phyloP scores from a whole-genome alignment of 805 yeast species.

The Brettanomyces bruxellensis region DNA sequence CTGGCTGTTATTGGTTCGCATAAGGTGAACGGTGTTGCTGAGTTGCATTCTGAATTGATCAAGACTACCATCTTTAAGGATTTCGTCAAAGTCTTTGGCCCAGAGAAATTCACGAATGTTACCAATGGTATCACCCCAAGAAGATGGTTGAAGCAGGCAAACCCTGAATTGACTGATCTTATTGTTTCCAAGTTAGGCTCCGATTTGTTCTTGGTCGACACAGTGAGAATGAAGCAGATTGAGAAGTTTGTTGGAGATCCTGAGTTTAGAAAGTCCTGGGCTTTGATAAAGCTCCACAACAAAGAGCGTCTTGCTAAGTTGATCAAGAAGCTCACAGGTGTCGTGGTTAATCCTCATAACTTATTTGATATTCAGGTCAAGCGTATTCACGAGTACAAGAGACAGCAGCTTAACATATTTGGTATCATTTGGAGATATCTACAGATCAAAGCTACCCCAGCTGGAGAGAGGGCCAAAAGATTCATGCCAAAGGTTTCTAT shows the following conservation, averaged over 20 bases:
- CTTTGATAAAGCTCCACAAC: constrained; percentile 57
- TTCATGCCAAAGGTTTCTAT: constrained; percentile 69
- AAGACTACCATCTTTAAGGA: constrained; percentile 85
- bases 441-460: constrained; percentile 58
- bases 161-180: constrained; percentile 68
- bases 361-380: constrained; percentile 89
- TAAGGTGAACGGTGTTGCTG: constrained; percentile 93
- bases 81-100: constrained; percentile 75
- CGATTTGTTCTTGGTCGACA: constrained; percentile 59
- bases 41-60: constrained; percentile 84
- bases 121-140: constrained; percentile 95
- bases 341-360: constrained; percentile 62
- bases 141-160: constrained; percentile 93
- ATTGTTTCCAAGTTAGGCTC: constrained; percentile 66
- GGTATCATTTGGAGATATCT: constrained; percentile 82
- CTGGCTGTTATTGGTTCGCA: constrained; percentile 90
- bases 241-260: constrained; percentile 60
- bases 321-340: constrained; percentile 51
- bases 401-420: constrained; percentile 88
- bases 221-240: constrained; percentile 57
- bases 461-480: constrained; percentile 48
- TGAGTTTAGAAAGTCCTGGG: constrained; percentile 64
- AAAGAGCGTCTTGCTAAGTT: constrained; percentile 59
- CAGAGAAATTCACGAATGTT: constrained; percentile 79
- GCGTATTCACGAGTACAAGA: constrained; percentile 91